Conservation (phyloP, 169 alveolate species). For the Plasmodium gallinaceum region DNA sequence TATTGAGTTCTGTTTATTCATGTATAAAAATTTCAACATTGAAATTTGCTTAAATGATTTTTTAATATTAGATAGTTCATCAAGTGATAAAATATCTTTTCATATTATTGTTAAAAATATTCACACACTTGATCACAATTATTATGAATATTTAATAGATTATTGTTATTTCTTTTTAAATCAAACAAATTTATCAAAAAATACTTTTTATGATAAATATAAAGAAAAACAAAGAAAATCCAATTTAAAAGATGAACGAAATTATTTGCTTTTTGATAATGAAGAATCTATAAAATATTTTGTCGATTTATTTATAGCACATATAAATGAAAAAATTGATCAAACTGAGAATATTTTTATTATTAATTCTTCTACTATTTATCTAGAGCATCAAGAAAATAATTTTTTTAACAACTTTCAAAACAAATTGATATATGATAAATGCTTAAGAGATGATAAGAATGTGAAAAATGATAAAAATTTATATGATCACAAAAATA, state of each 20-base stretch:
- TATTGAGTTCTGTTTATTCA: conserved; percentile 58
- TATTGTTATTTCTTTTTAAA: conserved; percentile 54
- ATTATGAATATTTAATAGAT: conserved; percentile 70
- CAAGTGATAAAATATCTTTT: conserved; percentile 66
- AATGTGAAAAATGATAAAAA: neutral
- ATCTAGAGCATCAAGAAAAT: conserved; percentile 2
- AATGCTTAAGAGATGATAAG: neutral
- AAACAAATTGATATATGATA: neutral
- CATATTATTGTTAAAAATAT: conserved; percentile 75
- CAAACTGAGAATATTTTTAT: conserved; percentile 22
- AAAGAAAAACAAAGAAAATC: conserved; percentile 47
- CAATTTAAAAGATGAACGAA: neutral
- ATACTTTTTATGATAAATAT: conserved; percentile 54
- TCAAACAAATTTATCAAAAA: conserved; percentile 4
- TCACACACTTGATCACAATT: conserved; percentile 41
- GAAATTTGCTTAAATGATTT: conserved; percentile 66
- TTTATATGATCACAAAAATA: neutral
- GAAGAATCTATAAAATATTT: conserved; percentile 62
- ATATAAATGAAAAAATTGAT: conserved; percentile 16
- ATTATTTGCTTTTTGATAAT: conserved; percentile 46
- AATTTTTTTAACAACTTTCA: neutral
- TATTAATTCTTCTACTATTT: conserved; percentile 40
- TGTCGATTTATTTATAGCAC: conserved; percentile 64
- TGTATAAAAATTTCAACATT: conserved; percentile 30
- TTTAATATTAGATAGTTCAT: conserved; percentile 71